A percentile compares a stretch with the other conserved stretches of the same genome.
Evolutionary conservation across 2,329 filamentous ascomycete genomes (phyloP).

Genomic region (Arthrobotrys musiformis): DNA sequence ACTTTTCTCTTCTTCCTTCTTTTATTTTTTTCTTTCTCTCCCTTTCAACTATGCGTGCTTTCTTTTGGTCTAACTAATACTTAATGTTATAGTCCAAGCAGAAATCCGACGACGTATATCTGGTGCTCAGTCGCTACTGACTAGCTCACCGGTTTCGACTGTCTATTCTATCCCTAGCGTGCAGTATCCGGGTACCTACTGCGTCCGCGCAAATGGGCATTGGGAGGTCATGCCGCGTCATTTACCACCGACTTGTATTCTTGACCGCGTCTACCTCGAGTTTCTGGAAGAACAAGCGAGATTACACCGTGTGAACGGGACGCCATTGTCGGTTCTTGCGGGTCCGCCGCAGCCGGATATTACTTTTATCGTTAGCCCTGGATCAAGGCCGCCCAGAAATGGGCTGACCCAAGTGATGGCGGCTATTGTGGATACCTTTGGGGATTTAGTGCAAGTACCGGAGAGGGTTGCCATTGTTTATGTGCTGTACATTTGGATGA

Average conservation of each 20-base stretch:
- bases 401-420: slow-evolving; percentile 86
- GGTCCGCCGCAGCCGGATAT: slow-evolving; percentile 84
- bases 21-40: background rate
- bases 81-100: slow-evolving; percentile 32
- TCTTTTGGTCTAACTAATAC: slow-evolving; percentile 23
- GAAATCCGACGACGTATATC: slow-evolving; percentile 49
- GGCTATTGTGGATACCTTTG: slow-evolving; percentile 85
- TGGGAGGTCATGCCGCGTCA: slow-evolving; percentile 55
- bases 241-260: slow-evolving; percentile 74
- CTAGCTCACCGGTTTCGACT: slow-evolving; percentile 45
- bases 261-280: slow-evolving; percentile 82
- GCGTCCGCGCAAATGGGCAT: slow-evolving; percentile 49
- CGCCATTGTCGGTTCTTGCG: slow-evolving; percentile 73
- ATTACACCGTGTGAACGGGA: slow-evolving; percentile 74
- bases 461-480: slow-evolving; percentile 85
- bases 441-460: slow-evolving; percentile 79
- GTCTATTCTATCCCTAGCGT: slow-evolving; percentile 55
- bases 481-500: slow-evolving; percentile 84
- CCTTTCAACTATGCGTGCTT: background rate
- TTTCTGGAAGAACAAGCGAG: slow-evolving; percentile 77
- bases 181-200: slow-evolving; percentile 47
- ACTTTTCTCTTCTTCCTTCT: background rate
- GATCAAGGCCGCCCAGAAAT: slow-evolving; percentile 72
- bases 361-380: slow-evolving; percentile 79
- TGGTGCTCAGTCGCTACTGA: slow-evolving; percentile 44